A percentile compares a stretch with the other conserved stretches of the same genome.
phyloP scores from a whole-genome alignment of 2,329 filamentous ascomycete species.

The Mollisia scopiformis region DNA sequence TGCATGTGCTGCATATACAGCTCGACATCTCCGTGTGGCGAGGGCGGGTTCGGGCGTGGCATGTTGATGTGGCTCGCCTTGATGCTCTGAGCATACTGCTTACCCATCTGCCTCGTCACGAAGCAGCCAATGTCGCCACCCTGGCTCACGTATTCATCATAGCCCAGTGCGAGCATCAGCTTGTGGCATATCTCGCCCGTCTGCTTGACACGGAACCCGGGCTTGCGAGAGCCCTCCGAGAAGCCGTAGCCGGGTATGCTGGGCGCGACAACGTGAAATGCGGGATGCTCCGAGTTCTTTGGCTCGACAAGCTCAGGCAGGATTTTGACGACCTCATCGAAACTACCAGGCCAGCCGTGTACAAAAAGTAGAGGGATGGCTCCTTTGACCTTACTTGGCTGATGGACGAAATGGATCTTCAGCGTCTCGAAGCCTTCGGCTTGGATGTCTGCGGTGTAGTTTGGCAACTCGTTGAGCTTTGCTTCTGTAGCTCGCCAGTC shows the following conservation, averaged over 20 bases:
- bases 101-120: slow-evolving; percentile 64
- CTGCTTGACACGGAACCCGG: slow-evolving; percentile 59
- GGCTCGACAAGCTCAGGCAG: slow-evolving; percentile 50
- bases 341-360: slow-evolving; percentile 71
- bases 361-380: slow-evolving; percentile 63
- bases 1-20: slow-evolving; percentile 59
- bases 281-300: slow-evolving; percentile 39
- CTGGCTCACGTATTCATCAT: slow-evolving; percentile 62
- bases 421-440: slow-evolving; percentile 62
- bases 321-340: slow-evolving; percentile 67
- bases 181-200: slow-evolving; percentile 68
- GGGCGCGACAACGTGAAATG: slow-evolving; percentile 61
- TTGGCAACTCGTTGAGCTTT: slow-evolving; percentile 59
- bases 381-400: slow-evolving; percentile 49
- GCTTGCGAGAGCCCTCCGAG: slow-evolving; percentile 44
- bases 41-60: slow-evolving; percentile 50
- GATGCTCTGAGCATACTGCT: slow-evolving; percentile 59
- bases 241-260: slow-evolving; percentile 59
- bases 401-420: slow-evolving; percentile 67
- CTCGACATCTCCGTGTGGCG: slow-evolving; percentile 53
- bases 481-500: slow-evolving; percentile 65
- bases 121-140: slow-evolving; percentile 74
- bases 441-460: slow-evolving; percentile 56
- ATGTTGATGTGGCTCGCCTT: slow-evolving; percentile 67
- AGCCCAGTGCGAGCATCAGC: slow-evolving; percentile 70